A percentile compares a stretch with the other conserved stretches of the same genome.
These are phyloP conservation scores for Penicillium sp. DNA, from an alignment of 2,329 filamentous ascomycete species.

Conservation along the genomic window DNA sequence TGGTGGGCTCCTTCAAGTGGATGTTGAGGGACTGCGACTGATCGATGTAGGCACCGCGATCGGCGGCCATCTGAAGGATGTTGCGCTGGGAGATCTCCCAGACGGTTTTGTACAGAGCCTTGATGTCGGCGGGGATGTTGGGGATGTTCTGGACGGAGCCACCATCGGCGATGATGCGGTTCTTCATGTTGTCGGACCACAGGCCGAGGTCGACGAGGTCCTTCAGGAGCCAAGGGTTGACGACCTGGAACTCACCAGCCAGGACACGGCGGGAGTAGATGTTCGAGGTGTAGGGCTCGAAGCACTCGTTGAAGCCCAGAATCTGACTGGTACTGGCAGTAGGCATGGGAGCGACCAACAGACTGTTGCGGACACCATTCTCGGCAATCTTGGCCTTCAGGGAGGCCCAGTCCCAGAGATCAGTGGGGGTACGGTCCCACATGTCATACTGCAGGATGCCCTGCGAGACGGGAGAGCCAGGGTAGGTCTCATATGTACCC, in stretches of 20 bases:
- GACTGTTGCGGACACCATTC: slow-evolving; percentile 90
- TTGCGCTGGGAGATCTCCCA: slow-evolving; percentile 98
- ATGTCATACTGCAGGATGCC: slow-evolving; percentile 98
- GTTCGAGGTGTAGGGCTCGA: slow-evolving; percentile 99
- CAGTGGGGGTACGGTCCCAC: slow-evolving; percentile 91
- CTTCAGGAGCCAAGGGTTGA: slow-evolving; percentile 98
- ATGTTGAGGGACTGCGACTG: slow-evolving; percentile 99
- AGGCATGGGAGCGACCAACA: slow-evolving; percentile 95
- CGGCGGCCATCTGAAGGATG: slow-evolving; percentile 96
- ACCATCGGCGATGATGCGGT: slow-evolving; percentile 96
- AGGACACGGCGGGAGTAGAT: slow-evolving; percentile 98
- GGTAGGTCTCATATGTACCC: slow-evolving; percentile 84
- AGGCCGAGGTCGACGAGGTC: slow-evolving; percentile 96
- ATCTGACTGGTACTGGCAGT: slow-evolving; percentile 98
- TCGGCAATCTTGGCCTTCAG: slow-evolving; percentile 90
- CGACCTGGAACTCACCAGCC: slow-evolving; percentile 97
- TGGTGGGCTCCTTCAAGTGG: slow-evolving; percentile 97
- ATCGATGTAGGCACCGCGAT: slow-evolving; percentile 97
- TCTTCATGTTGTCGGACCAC: slow-evolving; percentile 99
- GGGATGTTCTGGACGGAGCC: slow-evolving; percentile 96
- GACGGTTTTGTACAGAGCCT: slow-evolving; percentile 97
- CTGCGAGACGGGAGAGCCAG: slow-evolving; percentile 90
- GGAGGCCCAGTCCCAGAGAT: slow-evolving; percentile 93
- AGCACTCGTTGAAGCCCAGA: slow-evolving; percentile 98
- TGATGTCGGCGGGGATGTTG: slow-evolving; percentile 94